phyloP scores from a whole-genome alignment of 192 early-diverging fungal genomes.

The Mortierella alpina region DNA sequence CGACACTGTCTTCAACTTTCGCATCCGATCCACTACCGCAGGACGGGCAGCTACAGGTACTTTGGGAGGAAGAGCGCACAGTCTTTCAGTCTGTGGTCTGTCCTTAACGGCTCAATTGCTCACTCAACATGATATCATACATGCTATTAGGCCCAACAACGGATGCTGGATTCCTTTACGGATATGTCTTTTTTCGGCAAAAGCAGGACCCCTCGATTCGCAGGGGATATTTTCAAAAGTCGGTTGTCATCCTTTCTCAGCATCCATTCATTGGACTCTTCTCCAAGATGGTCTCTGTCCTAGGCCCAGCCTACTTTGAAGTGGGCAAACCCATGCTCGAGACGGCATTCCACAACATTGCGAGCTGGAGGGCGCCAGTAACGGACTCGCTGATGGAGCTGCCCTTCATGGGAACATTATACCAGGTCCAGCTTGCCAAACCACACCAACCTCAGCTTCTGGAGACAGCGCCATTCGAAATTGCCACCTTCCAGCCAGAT shows the following conservation, averaged over 20 bases:
- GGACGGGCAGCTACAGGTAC: slow-evolving; percentile 64
- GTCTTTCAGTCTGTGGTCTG: slow-evolving; percentile 1
- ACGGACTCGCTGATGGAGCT: slow-evolving; percentile 76
- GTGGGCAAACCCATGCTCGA: slow-evolving; percentile 79
- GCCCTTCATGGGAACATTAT: slow-evolving; percentile 75
- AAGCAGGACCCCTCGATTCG: slow-evolving; percentile 85
- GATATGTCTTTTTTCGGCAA: slow-evolving; percentile 96
- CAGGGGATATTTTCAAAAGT: slow-evolving; percentile 95
- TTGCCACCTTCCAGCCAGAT: slow-evolving; percentile 72
- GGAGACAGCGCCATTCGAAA: slow-evolving; percentile 78
- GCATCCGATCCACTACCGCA: slow-evolving; percentile 70
- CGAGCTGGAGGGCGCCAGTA: slow-evolving; percentile 74
- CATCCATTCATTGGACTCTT: slow-evolving; percentile 93
- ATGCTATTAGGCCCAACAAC: slow-evolving; percentile 59
- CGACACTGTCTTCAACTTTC: slow-evolving; percentile 79
- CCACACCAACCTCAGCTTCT: slow-evolving; percentile 75
- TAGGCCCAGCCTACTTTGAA: slow-evolving; percentile 90
- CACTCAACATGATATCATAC: too few relatives aligned
- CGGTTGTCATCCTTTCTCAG: slow-evolving; percentile 87
- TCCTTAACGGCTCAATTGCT: neutral
- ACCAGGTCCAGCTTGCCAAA: slow-evolving; percentile 76
- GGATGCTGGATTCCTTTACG: slow-evolving; percentile 76
- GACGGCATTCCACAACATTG: slow-evolving; percentile 82
- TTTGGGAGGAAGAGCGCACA: neutral
- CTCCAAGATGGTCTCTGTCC: slow-evolving; percentile 70